A percentile compares a stretch with the other conserved stretches of the same genome.
phyloP scores from a whole-genome alignment of 73 alveolate genomes.

The Symbiodinium pilosum region DNA sequence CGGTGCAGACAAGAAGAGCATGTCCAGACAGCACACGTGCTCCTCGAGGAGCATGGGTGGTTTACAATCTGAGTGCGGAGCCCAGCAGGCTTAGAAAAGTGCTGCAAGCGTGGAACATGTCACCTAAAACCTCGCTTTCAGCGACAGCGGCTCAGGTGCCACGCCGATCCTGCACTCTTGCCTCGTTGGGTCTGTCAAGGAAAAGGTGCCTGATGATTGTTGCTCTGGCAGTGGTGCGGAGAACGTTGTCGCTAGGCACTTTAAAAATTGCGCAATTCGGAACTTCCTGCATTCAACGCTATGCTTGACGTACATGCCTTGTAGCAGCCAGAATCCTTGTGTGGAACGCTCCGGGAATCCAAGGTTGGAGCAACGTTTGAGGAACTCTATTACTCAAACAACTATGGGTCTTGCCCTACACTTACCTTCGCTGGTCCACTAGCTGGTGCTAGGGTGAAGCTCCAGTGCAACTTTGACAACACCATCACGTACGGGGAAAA shows the following conservation, averaged over 20 bases:
- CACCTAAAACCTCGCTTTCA: too few relatives aligned
- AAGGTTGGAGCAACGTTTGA: conserved; percentile 45
- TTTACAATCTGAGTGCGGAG: conserved; percentile 24
- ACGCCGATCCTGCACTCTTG: conserved; percentile 62
- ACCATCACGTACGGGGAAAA: conserved; percentile 34
- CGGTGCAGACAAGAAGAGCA: conserved; percentile 3
- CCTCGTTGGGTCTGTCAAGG: conserved; percentile 15
- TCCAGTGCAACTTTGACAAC: conserved; percentile 64
- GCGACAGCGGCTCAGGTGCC: neutral
- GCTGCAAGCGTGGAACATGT: neutral
- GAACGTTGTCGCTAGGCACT: conserved; percentile 3
- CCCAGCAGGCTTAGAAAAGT: neutral
- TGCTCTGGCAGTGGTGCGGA: conserved; percentile 32
- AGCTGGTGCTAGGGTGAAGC: neutral
- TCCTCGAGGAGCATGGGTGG: conserved; percentile 51
- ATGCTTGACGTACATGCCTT: neutral
- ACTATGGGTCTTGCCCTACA: conserved; percentile 43
- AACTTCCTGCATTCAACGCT: too few relatives aligned
- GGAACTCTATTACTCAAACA: conserved; percentile 44
- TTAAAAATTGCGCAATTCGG: neutral
- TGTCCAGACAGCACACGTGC: conserved; percentile 66
- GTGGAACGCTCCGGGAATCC: neutral
- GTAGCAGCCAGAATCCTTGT: neutral
- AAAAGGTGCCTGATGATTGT: conserved; percentile 36
- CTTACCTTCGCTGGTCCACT: conserved; percentile 35